phyloP scores from a whole-genome alignment of 176 grass and related monocot species.

The barley (Hordeum vulgare) region MorexV3_pseudomolecules_assembly NC_058518.1:479253781-479254280 shows the following conservation, averaged over 20 bases:
- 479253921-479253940: constrained; percentile 59
- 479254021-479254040: constrained; percentile 93
- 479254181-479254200: neutral
- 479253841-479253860: constrained; percentile 91
- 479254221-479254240: neutral
- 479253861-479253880: constrained; percentile 79
- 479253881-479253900: constrained; percentile 64
- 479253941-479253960: constrained; percentile 76
- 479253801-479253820: constrained; percentile 83
- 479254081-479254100: constrained; percentile 57
- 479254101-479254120: constrained; percentile 84
- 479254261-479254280: constrained; percentile 89
- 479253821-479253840: constrained; percentile 82
- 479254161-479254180: neutral
- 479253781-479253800: constrained; percentile 78
- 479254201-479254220: constrained; percentile 7
- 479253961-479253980: constrained; percentile 71
- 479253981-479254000: constrained; percentile 85
- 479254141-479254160: constrained; percentile 19
- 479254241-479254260: constrained; percentile 59
- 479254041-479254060: constrained; percentile 62
- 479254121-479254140: constrained; percentile 92
- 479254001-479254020: constrained; percentile 91
- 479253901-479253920: constrained; percentile 90
- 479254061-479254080: constrained; percentile 31